A percentile compares a stretch with the other conserved stretches of the same genome.
These are phyloP conservation scores for Laetiporus sulphureus DNA, from an alignment of 1,284 basidiomycete genomes.

Conservation along the genomic window DNA sequence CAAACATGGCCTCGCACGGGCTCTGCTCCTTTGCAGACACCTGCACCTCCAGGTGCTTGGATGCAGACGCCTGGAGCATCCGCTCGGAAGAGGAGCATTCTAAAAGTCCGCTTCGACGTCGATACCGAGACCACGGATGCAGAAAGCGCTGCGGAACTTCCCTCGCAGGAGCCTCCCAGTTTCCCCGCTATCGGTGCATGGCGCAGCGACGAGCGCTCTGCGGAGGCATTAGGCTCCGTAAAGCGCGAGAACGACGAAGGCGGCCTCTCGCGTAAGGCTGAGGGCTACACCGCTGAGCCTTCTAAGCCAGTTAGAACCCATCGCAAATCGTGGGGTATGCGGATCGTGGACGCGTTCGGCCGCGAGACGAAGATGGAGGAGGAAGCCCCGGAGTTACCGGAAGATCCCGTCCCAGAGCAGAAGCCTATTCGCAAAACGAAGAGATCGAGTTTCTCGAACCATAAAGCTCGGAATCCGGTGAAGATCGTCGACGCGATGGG, in stretches of 20 bases:
- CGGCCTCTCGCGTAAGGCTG: not conserved
- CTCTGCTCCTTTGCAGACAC: conserved; percentile 46
- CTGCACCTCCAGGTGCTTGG: conserved; percentile 70
- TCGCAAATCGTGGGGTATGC: conserved; percentile 38
- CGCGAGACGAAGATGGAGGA: conserved; percentile 27
- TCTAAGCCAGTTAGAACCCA: conserved; percentile 12
- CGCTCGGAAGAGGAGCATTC: conserved; percentile 34
- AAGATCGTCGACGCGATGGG: conserved; percentile 67
- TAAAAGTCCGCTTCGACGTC: conserved; percentile 67
- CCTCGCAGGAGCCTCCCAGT: conserved; percentile 10
- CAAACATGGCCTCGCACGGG: conserved; percentile 20
- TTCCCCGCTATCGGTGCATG: conserved; percentile 2
- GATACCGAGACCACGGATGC: conserved; percentile 31
- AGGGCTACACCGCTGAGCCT: conserved; percentile 6
- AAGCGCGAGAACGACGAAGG: too few species aligned
- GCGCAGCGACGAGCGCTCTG: conserved; percentile 2
- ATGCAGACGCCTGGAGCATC: conserved; percentile 42
- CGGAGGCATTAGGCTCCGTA: conserved; percentile 1
- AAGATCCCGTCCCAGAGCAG: not conserved
- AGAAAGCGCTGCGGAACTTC: conserved; percentile 25
- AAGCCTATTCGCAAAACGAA: too few species aligned
- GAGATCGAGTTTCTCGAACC: too few species aligned
- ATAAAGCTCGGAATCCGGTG: conserved; percentile 36
- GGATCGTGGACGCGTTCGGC: conserved; percentile 55
- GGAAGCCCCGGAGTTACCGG: conserved; percentile 7